Percentiles rank a stretch among this genome's conserved stretches.
These are phyloP conservation scores for Fusarium sarcochroum DNA, from an alignment of 2,329 filamentous ascomycete species.

Conservation along the genomic window DNA sequence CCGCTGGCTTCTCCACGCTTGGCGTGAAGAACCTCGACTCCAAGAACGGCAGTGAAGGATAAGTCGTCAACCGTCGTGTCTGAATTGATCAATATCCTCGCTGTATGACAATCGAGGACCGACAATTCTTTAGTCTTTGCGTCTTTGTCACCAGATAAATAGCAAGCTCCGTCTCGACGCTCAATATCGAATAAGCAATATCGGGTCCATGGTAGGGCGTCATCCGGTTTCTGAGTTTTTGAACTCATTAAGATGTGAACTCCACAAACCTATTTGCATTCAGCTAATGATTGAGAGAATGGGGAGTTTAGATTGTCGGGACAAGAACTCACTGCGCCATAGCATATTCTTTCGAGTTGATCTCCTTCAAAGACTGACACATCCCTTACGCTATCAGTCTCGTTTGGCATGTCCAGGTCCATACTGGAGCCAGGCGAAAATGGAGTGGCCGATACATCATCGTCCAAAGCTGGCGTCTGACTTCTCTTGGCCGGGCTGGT, in stretches of 20 bases:
- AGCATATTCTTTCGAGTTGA: background rate
- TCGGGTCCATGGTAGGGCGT: background rate
- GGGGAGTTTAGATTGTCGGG: too few relatives aligned
- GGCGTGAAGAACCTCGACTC: rapidly evolving
- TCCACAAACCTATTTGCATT: background rate
- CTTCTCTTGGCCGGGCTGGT: rapidly evolving
- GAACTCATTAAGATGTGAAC: background rate
- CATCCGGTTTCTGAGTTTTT: rapidly evolving
- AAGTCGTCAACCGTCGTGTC: rapidly evolving
- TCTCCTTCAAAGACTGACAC: rapidly evolving
- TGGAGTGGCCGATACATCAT: rapidly evolving
- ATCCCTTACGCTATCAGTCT: rapidly evolving
- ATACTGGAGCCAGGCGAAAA: background rate
- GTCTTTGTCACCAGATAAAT: rapidly evolving
- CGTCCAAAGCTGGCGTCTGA: background rate
- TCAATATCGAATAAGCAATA: background rate
- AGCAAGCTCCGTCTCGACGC: rapidly evolving
- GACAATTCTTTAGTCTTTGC: background rate
- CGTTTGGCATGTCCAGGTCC: background rate
- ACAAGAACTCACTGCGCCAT: background rate
- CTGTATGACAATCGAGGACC: background rate
- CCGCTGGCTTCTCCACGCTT: background rate
- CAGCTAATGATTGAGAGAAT: background rate
- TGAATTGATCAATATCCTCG: rapidly evolving
- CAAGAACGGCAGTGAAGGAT: background rate